Evolutionary conservation across 805 yeast species (phyloP), one percentile per base, ranked within the genome.

Genomic region (Saccharomycopsis javanensis): DNA sequence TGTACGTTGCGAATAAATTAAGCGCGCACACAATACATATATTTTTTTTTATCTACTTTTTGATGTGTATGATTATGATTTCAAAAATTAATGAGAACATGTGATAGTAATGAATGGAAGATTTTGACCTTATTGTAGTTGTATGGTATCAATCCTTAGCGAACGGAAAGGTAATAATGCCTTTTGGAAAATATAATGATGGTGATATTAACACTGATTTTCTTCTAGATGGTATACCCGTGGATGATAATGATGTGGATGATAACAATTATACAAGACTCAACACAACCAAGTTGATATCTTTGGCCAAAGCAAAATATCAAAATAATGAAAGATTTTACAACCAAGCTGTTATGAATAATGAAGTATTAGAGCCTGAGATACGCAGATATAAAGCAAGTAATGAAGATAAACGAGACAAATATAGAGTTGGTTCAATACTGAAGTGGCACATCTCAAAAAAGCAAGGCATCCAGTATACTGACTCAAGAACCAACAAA

Each of bases 401-500:
- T 51, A 23, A 34, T 18, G 25, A 4, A 15, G 45, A 20, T 11
- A 31, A 51, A 4, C n/a, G n/a, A 6, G 15, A 28, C 23, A 15
- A n/a, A 28, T n/a, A 15, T 51, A 20, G 20, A 16, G 28, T 23
- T 18, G 42, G 16, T 16, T 34, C 18, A 13, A 51, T 30, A 33
- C 20, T 33, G 16, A 34, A 33, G 16, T 20, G 23, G 11, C 34
- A 33, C 20, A 16, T 31, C 25, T 16, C 34, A 33, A 20, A 23
- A 30, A 16, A 33, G 25, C 13, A 15, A 7, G 30, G 25, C 8
- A 46, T 45, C 10, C 34, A 51, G 13, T 57, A 57, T 25, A 34
- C 55, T 54, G 60, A 57, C 50, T 54, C 57, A 8, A 31, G 57
- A 35, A 54, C 35, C 27, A 8, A 13, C 20, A 42, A 37, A 28